These are phyloP conservation scores for Larix kaempferi DNA, from an alignment of 75 land plant species.

Conservation along the genomic window DNA sequence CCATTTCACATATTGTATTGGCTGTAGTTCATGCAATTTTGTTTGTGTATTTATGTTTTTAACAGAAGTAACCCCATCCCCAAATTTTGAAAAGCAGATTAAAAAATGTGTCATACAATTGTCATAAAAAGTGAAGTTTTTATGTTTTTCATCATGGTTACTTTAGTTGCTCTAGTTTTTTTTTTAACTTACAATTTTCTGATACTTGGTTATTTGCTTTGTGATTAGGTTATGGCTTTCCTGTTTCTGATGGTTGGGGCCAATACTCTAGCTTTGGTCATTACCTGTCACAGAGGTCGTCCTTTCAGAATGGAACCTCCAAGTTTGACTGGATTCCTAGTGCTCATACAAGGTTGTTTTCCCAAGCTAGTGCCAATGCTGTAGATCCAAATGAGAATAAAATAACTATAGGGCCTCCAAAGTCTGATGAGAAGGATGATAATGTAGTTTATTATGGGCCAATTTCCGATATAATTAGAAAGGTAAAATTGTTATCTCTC, in stretches of 20 bases:
- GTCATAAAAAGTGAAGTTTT: background rate
- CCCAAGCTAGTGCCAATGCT: background rate
- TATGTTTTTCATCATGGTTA: background rate
- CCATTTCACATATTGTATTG: background rate
- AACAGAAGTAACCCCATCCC: background rate
- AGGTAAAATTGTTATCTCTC: slow-evolving; percentile 89
- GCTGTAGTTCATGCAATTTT: background rate
- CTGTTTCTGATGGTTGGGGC: background rate
- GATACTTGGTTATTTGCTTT: background rate
- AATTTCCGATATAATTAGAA: slow-evolving; percentile 80
- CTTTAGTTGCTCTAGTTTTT: background rate
- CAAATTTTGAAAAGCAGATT: background rate
- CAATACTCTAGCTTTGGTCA: background rate
- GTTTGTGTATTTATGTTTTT: background rate
- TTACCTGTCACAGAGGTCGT: background rate
- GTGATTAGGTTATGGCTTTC: slow-evolving; percentile 5
- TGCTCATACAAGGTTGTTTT: background rate
- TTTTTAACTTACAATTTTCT: background rate
- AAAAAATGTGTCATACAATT: background rate
- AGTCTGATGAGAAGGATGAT: slow-evolving; percentile 37
- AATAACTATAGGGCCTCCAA: slow-evolving; percentile 60
- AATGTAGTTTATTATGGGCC: slow-evolving; percentile 76
- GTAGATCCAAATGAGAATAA: slow-evolving; percentile 25
- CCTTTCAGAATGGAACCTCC: background rate
- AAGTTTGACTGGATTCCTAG: background rate